A percentile compares a stretch with the other conserved stretches of the same genome.
These are phyloP conservation scores for Zygosaccharomyces pseudobailii DNA, from an alignment of 1,139 yeast genomes.

Conservation along the genomic window DNA sequence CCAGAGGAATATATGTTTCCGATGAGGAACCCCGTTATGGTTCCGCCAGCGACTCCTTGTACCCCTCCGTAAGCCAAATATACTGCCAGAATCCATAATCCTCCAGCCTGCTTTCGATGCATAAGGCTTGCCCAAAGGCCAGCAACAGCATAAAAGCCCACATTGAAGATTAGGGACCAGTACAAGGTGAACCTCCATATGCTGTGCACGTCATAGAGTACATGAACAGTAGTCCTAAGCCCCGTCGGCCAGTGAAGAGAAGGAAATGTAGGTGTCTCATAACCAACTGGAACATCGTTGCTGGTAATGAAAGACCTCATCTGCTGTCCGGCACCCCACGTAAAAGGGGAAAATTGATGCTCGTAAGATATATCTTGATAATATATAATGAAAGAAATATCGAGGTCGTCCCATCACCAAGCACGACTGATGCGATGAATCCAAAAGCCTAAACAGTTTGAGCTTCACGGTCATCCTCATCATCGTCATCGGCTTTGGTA, in stretches of 20 bases:
- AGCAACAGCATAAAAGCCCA: constrained; percentile 57
- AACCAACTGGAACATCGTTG: constrained; percentile 69
- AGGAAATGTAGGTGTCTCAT: constrained; percentile 74
- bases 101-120: constrained; percentile 40
- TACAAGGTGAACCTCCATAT: constrained; percentile 77
- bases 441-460: background rate
- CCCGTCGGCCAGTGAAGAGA: constrained; percentile 68
- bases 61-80: constrained; percentile 53
- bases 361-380: background rate
- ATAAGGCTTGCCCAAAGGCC: constrained; percentile 59
- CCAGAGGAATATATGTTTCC: constrained; percentile 75
- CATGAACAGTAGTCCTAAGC: constrained; percentile 45
- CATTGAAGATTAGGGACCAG: constrained; percentile 74
- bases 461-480: constrained; percentile 30
- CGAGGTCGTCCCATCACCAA: background rate
- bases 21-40: constrained; percentile 64
- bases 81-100: constrained; percentile 41
- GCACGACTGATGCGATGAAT: background rate
- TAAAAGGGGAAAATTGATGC: background rate
- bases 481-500: constrained; percentile 48
- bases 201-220: constrained; percentile 63
- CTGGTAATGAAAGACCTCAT: constrained; percentile 34
- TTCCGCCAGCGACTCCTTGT: constrained; percentile 68
- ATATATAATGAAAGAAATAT: background rate
- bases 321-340: background rate